These are phyloP conservation scores for Leccinum pellstonianum DNA, from an alignment of 768 basidiomycete species.

Conservation along the genomic window DNA sequence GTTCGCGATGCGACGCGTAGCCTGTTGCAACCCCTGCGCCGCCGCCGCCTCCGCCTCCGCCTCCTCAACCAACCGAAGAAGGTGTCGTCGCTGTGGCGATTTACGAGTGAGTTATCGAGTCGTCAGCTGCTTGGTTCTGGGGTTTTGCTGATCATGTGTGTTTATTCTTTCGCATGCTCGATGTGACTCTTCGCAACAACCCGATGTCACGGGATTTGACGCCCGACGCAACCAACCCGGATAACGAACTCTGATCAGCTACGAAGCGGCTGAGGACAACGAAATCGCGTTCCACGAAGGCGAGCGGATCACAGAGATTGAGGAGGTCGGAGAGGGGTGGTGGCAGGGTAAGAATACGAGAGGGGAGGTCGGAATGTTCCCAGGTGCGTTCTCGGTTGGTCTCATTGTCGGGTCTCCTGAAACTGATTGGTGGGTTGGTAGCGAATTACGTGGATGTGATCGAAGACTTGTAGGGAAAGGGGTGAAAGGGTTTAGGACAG, in stretches of 20 bases:
- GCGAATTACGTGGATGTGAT: constrained; percentile 22
- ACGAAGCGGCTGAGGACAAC: constrained; percentile 90
- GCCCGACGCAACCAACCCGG: no score
- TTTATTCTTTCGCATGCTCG: neutral
- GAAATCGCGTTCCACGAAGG: constrained; percentile 85
- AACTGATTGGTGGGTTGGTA: neutral
- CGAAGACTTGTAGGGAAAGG: neutral
- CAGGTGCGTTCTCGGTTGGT: constrained; percentile 48
- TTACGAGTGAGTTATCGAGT: constrained; percentile 48
- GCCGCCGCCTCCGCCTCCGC: constrained; percentile 41
- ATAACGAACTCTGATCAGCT: constrained; percentile 44
- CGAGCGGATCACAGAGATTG: constrained; percentile 74
- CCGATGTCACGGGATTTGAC: neutral
- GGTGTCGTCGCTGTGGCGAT: constrained; percentile 63
- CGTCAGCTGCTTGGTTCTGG: neutral
- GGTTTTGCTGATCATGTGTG: neutral
- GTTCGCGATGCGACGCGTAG: constrained; percentile 6
- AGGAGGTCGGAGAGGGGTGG: constrained; percentile 85
- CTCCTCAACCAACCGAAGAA: constrained; percentile 51
- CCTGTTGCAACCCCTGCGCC: constrained; percentile 36
- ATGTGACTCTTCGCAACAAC: neutral
- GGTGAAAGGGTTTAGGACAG: neutral
- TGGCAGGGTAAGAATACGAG: constrained; percentile 67
- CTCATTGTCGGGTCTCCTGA: neutral
- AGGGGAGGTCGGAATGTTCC: constrained; percentile 70